A percentile compares a stretch with the other conserved stretches of the same genome.
Evolutionary conservation across 140 eudicot species (phyloP).

Genomic region (Cichorium intybus): DNA sequence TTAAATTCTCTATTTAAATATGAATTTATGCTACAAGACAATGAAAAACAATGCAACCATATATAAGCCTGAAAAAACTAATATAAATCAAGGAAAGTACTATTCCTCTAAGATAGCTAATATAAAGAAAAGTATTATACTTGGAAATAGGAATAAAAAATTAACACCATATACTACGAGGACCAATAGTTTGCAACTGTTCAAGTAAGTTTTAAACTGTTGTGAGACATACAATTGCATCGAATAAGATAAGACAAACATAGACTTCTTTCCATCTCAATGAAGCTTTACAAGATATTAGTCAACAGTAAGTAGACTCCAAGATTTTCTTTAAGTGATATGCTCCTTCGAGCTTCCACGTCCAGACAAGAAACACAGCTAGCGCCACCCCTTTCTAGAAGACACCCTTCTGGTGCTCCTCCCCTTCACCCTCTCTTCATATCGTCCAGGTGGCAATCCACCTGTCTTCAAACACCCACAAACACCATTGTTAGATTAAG

Average conservation of each 20-base stretch:
- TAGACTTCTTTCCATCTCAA: background rate
- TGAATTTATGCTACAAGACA: too few relatives aligned
- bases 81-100: too few relatives aligned
- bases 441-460: slow-evolving; percentile 9
- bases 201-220: background rate
- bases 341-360: slow-evolving; percentile 23
- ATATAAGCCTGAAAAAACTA: too few relatives aligned
- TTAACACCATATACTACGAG: background rate
- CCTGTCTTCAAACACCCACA: slow-evolving; percentile 29
- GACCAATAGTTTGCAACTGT: background rate
- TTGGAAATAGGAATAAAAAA: too few relatives aligned
- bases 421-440: slow-evolving; percentile 17
- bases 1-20: too few relatives aligned
- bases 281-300: slow-evolving; percentile 5
- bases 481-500: slow-evolving; percentile 20
- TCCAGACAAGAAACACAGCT: background rate
- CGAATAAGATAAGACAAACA: background rate
- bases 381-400: slow-evolving; percentile 25
- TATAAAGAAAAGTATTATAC: background rate
- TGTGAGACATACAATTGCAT: background rate
- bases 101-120: too few relatives aligned
- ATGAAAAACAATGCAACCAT: too few relatives aligned
- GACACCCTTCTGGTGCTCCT: slow-evolving; percentile 14
- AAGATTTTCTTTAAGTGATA: background rate
- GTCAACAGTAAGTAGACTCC: slow-evolving; percentile 9